phyloP scores from a whole-genome alignment of 768 basidiomycete species.

The Termitomyces sp. region DNA sequence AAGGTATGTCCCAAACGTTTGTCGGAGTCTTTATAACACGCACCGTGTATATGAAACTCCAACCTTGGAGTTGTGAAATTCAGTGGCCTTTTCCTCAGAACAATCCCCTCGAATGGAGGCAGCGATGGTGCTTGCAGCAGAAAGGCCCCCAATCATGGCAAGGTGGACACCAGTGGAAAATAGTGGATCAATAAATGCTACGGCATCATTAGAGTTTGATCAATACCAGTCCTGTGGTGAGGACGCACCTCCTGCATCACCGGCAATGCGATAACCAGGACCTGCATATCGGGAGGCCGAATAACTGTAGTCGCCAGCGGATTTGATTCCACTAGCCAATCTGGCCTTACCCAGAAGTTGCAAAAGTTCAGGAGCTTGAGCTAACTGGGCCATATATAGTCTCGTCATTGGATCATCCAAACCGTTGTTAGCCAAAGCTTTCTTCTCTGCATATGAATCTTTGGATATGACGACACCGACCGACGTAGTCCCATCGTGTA shows the following conservation, averaged over 20 bases:
- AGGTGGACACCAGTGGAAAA: conserved; percentile 36
- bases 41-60: conserved; percentile 28
- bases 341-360: conserved; percentile 20
- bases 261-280: conserved; percentile 21
- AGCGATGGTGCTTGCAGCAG: conserved; percentile 28
- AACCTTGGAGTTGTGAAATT: conserved; percentile 25
- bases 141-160: conserved; percentile 28
- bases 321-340: conserved; percentile 21
- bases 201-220: neutral
- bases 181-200: conserved; percentile 44
- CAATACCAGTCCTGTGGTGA: neutral
- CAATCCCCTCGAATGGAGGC: conserved; percentile 24
- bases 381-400: conserved; percentile 33
- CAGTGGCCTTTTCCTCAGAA: conserved; percentile 20
- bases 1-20: neutral
- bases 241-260: conserved; percentile 39
- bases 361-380: neutral
- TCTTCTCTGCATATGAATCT: conserved; percentile 30
- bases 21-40: neutral
- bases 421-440: conserved; percentile 16
- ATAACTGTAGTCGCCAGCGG: neutral
- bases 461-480: conserved; percentile 49
- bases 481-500: conserved; percentile 47
- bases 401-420: conserved; percentile 22
- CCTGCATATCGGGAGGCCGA: neutral